Base-by-base conservation (phyloP, 768 basidiomycete species). In the Termitomyces sp. region DNA sequence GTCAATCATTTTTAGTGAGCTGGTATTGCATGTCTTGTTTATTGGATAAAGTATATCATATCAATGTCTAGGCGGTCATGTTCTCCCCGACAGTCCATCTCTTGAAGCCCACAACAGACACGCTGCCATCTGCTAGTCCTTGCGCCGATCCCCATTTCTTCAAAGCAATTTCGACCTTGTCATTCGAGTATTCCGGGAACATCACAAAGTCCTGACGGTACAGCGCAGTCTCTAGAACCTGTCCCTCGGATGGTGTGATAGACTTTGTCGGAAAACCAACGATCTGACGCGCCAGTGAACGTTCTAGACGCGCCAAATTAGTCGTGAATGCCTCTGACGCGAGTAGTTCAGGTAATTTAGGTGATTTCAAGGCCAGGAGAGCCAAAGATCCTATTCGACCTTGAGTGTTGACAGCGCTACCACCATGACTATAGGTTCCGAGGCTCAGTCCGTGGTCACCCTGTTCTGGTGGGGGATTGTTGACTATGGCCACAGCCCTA, bases 261-360 rank as follows among this genome's bases (percentile, higher is more conserved):
- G 74, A 75, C 16, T 72, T 71, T 0, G 91, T 91, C 28, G 90
- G 84, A 66, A 94, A 87, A 3, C 93, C 94, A 22, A 85, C 84
- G 52, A 93, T 86, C 71, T 96, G 94, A 43, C 92, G 81, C 10
- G 87, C 88, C n/a, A 96, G 61, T 2, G 87, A 81, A 24, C 90
- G 84, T 63, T 89, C 85, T 14, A 96, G 75, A 44, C 78, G 77
- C 33, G 75, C 75, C 18, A 91, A 72, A 40, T 88, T 82, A n/a
- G 73, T 68, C 28, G 75, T 72, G 64, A 87, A 86, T n/a, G 66
- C 67, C 49, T 78, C 69, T 2, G 79, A 76, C 16, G 69, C 70
- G 46, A 86, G 68, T 59, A 80, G 66, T 28, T 71, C 66, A 38
- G 74, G 57, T 48, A 88, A 69, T 54, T 74, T 64, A 56, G 76